Conservation (phyloP, 176 grass and related monocot genomes). For the Thinopyrum elongatum region DNA sequence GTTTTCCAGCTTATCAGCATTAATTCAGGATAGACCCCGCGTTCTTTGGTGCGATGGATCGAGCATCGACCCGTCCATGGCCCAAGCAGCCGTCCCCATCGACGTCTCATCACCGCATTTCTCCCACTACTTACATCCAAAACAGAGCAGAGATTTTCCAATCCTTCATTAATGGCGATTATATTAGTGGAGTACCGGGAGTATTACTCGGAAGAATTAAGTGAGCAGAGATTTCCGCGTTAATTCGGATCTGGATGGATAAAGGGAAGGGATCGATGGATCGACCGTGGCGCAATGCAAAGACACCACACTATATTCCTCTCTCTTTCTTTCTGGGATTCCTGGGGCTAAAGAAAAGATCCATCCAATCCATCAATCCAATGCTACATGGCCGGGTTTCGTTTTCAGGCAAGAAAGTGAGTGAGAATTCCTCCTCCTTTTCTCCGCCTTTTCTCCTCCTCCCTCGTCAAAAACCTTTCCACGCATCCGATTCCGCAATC, state of each 20-base stretch:
- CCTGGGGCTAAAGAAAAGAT: slow-evolving; percentile 27
- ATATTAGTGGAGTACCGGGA: too few species aligned
- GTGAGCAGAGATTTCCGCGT: not conserved
- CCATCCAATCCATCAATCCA: not conserved
- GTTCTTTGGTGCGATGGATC: not conserved
- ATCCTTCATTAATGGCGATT: too few species aligned
- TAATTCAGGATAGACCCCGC: not conserved
- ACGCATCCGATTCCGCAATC: slow-evolving; percentile 39
- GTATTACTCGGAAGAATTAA: too few species aligned
- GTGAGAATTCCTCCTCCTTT: not conserved
- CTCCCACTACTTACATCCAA: not conserved
- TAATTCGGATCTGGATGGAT: slow-evolving; percentile 20
- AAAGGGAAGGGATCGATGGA: not conserved
- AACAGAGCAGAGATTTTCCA: not conserved
- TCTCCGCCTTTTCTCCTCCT: not conserved
- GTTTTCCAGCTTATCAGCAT: not conserved
- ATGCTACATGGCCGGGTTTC: not conserved
- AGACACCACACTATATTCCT: not conserved
- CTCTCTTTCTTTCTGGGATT: slow-evolving; percentile 23
- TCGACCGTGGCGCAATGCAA: not conserved
- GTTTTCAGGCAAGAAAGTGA: slow-evolving; percentile 23
- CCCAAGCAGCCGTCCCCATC: not conserved
- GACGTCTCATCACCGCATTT: not conserved
- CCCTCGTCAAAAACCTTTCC: not conserved
- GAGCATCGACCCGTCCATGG: not conserved